These are phyloP conservation scores for Podosphaera xanthii DNA, from an alignment of 2,329 filamentous ascomycete genomes.

Conservation along the genomic window DNA sequence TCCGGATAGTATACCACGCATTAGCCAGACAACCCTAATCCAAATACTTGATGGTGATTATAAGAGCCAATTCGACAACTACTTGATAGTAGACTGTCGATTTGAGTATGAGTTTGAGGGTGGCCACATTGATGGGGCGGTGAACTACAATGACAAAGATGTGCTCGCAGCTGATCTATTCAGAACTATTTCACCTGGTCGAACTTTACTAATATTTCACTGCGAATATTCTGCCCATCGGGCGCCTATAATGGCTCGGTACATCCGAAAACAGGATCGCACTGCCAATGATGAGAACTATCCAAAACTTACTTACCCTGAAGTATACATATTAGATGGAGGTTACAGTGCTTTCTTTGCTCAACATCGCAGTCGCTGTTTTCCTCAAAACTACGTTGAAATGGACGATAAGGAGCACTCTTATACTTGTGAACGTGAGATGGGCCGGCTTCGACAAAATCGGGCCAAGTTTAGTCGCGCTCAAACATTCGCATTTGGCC, in stretches of 20 bases:
- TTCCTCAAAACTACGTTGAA: slow-evolving; percentile 85
- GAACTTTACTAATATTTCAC: slow-evolving; percentile 74
- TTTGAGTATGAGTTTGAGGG: slow-evolving; percentile 98
- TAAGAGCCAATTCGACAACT: slow-evolving; percentile 50
- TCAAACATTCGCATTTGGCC: slow-evolving; percentile 86
- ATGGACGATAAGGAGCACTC: slow-evolving; percentile 89
- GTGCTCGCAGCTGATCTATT: slow-evolving; percentile 62
- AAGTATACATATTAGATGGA: slow-evolving; percentile 90
- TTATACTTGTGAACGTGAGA: slow-evolving; percentile 77
- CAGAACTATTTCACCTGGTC: slow-evolving; percentile 35
- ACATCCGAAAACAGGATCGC: slow-evolving; percentile 74
- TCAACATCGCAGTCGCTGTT: slow-evolving; percentile 59
- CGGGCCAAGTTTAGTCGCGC: slow-evolving; percentile 68
- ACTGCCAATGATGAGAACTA: slow-evolving; percentile 68
- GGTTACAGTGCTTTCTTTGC: slow-evolving; percentile 88
- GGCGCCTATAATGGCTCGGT: slow-evolving; percentile 87
- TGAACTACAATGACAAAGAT: slow-evolving; percentile 97
- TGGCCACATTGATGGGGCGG: slow-evolving; percentile 76
- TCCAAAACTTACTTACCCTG: slow-evolving; percentile 76
- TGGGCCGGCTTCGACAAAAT: slow-evolving; percentile 73
- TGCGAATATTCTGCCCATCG: slow-evolving; percentile 97
- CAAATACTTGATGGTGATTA: slow-evolving; percentile 76
- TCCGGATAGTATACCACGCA: slow-evolving; percentile 70
- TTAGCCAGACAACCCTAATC: slow-evolving; percentile 59
- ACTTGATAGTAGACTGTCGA: slow-evolving; percentile 81